Conservation (phyloP, 257 asterid species). For the Euphrasia confusa region DNA sequence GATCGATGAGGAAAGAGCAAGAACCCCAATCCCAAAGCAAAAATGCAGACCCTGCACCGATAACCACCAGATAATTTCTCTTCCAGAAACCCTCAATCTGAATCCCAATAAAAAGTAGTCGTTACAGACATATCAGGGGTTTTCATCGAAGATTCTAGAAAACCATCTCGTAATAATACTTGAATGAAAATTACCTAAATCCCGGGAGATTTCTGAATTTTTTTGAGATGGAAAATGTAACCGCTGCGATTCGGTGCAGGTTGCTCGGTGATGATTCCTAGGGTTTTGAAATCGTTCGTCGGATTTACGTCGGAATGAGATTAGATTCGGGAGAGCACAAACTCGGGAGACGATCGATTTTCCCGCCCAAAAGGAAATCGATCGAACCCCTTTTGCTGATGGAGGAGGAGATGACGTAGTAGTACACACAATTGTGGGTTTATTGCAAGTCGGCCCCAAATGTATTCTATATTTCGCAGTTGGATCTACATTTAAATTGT, state of each 20-base stretch:
- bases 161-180: conserved; percentile 34
- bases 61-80: conserved; percentile 59
- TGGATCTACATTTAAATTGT: too few species aligned
- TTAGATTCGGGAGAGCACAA: conserved; percentile 22
- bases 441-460: too few species aligned
- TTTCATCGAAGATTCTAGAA: conserved; percentile 35
- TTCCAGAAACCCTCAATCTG: conserved; percentile 94
- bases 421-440: too few species aligned
- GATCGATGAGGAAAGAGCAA: conserved; percentile 36
- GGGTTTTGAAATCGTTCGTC: conserved; percentile 51
- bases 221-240: conserved; percentile 42
- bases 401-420: not conserved
- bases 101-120: conserved; percentile 39
- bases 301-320: not conserved
- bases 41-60: conserved; percentile 82
- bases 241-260: not conserved
- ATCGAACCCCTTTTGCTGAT: not conserved
- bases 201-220: conserved; percentile 32
- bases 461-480: too few species aligned
- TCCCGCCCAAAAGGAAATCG: conserved; percentile 5
- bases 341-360: conserved; percentile 19
- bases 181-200: conserved; percentile 51
- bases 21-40: conserved; percentile 44
- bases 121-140: conserved; percentile 45
- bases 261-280: conserved; percentile 44